Base-by-base conservation (phyloP, 202 grass and related monocot genomes). In the Thinopyrum obtusiflorum region DNA sequence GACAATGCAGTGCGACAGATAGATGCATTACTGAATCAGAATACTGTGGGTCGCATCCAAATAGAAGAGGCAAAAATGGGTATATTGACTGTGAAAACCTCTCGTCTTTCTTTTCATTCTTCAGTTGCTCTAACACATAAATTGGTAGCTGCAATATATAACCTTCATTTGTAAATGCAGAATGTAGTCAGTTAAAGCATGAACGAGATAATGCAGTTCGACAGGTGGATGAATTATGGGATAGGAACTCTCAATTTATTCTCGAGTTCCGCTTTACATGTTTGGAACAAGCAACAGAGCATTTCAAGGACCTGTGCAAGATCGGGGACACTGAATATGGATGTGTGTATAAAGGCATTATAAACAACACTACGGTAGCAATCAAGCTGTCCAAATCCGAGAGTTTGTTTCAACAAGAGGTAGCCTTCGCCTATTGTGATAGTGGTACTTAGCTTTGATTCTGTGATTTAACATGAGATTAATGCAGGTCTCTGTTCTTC, bases 351-450 rank as follows among this genome's bases (percentile, higher is more conserved):
- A 84, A 68, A 68, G 86, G 77, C 46, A 78, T 64, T 7, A 62
- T 88, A 51, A 77, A 79, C 23, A 36, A 82, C 70, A 84, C 14
- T 20, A 29, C 4, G 4, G 70, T 91, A 49, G 82, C 77, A 24
- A 60, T 91, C 78, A 91, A 91, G 78, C 67, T 85, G 20, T 82
- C 76, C 20, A 26, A 21, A 59, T 51, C 71, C 7, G 26, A 80
- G 37, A 80, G 53, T 61, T 63, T 88, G 60, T 88, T 85, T 78
- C 23, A 73, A 10, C 69, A 63, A 61, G 89, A 91, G 89, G 86
- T 91, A 83, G 15, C 31, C 44, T 66, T 15, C 21, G 17, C 9
- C 7, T 28, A 5, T 7, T 32, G 1, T 9, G 31, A 73, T 72
- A 13, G 35, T 72, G 9, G 13, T 47, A 6, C 32, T 73, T 73